A percentile compares a stretch with the other conserved stretches of the same genome.
Conservation (phyloP, 352 stramenopile species). For the Stramenopiles sp. region DNA sequence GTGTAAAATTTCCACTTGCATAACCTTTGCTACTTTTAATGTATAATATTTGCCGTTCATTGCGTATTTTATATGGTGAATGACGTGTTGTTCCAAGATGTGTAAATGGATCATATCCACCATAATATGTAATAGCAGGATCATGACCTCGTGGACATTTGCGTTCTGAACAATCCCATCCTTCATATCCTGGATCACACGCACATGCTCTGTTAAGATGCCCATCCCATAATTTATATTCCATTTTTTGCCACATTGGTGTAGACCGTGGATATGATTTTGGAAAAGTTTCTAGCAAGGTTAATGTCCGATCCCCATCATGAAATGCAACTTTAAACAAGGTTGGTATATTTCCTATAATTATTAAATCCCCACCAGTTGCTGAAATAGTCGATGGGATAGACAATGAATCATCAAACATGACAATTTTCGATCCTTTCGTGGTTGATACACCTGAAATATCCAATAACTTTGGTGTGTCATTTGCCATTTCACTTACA, state of each 20-base stretch:
- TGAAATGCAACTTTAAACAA: neutral
- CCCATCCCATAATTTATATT: neutral
- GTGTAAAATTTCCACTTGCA: too few relatives aligned
- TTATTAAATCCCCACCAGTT: neutral
- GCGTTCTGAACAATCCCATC: neutral
- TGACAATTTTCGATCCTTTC: neutral
- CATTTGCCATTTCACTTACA: slow-evolving; percentile 45
- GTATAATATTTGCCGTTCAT: too few relatives aligned
- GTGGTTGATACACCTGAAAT: neutral
- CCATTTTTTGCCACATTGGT: neutral
- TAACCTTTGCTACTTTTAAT: too few relatives aligned
- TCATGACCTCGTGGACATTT: neutral
- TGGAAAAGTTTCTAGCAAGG: neutral
- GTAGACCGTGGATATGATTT: neutral
- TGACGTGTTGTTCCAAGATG: too few relatives aligned
- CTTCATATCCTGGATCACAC: neutral
- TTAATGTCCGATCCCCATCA: neutral
- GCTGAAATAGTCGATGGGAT: neutral
- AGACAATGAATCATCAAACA: neutral
- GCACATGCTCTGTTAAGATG: neutral
- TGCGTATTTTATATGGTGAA: too few relatives aligned
- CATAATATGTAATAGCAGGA: too few relatives aligned
- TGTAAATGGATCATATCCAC: too few relatives aligned
- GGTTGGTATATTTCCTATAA: neutral
- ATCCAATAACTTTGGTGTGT: neutral